Evolutionary conservation across 805 yeast genomes (phyloP).

Genomic region (Yamadazyma endophytica): DNA sequence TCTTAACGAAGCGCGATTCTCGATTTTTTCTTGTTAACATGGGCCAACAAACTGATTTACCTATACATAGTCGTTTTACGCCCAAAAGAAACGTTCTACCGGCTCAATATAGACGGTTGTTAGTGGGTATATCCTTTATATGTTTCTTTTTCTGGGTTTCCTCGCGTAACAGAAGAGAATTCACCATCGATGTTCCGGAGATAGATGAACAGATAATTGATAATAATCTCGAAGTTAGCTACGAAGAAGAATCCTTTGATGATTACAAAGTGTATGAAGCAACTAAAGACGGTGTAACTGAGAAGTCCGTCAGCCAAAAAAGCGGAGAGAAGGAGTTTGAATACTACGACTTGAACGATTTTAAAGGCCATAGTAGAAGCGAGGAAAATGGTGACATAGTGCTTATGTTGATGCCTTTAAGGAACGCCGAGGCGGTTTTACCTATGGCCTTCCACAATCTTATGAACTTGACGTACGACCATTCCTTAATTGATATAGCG

Average conservation of each 20-base stretch:
- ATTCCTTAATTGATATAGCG: constrained; percentile 72
- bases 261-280: constrained; percentile 14
- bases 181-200: constrained; percentile 4
- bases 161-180: constrained; percentile 1
- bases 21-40: too few species aligned
- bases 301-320: constrained; percentile 5
- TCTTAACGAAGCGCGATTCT: too few species aligned
- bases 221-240: constrained; percentile 10
- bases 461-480: constrained; percentile 85
- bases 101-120: constrained; percentile 3
- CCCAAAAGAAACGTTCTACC: constrained; percentile 5
- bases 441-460: constrained; percentile 81
- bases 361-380: constrained; percentile 51
- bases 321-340: constrained; percentile 38
- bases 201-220: constrained; percentile 12
- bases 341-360: constrained; percentile 57
- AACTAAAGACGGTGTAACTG: constrained; percentile 15
- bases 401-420: constrained; percentile 66
- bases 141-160: too few species aligned
- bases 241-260: constrained; percentile 8
- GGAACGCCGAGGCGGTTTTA: constrained; percentile 73
- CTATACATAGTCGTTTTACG: constrained; percentile 6
- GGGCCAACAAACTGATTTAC: constrained; percentile 10
- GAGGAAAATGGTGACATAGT: constrained; percentile 54
- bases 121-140: constrained; percentile 1